Percentiles rank a stretch among this genome's conserved stretches.
Evolutionary conservation across 2,329 filamentous ascomycete species (phyloP).

Genomic region (Neofusicoccum ribis): DNA sequence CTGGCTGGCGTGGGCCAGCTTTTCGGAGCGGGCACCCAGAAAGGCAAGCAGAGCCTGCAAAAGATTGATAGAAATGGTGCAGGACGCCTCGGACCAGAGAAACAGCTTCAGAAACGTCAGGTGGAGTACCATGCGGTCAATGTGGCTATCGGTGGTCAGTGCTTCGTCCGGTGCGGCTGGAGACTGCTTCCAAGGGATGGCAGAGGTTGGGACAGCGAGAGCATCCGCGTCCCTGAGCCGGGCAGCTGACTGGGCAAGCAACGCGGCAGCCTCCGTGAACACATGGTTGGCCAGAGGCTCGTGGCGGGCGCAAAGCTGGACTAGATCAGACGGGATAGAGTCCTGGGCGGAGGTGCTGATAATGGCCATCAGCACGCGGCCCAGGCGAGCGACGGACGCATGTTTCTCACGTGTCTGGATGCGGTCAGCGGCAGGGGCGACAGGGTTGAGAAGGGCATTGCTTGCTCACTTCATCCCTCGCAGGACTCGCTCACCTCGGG

Average conservation of each 20-base stretch:
- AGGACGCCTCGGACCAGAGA: constrained; percentile 27
- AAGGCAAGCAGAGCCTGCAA: constrained; percentile 12
- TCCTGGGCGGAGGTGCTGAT: neutral
- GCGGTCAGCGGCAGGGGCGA: neutral
- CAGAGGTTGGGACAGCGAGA: neutral
- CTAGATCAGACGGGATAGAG: neutral
- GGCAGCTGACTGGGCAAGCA: neutral
- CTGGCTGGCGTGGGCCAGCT: constrained; percentile 3
- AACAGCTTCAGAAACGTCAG: constrained; percentile 34
- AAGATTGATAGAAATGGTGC: neutral
- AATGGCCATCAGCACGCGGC: constrained; percentile 2
- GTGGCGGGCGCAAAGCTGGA: constrained; percentile 2
- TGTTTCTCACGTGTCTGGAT: neutral
- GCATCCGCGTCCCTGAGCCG: neutral
- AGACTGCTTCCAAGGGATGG: neutral
- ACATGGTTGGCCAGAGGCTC: constrained; percentile 18
- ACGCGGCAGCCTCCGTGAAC: neutral
- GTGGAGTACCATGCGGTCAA: constrained; percentile 19
- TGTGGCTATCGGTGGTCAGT: neutral
- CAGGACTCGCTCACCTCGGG: constrained; percentile 21
- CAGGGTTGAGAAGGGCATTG: neutral
- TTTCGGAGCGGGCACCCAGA: constrained; percentile 5
- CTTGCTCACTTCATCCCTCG: constrained; percentile 7
- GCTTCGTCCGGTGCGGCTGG: neutral
- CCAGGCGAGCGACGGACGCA: constrained; percentile 19